phyloP scores from a whole-genome alignment of 2,329 filamentous ascomycete species.

The Exophiala oligosperma region DNA sequence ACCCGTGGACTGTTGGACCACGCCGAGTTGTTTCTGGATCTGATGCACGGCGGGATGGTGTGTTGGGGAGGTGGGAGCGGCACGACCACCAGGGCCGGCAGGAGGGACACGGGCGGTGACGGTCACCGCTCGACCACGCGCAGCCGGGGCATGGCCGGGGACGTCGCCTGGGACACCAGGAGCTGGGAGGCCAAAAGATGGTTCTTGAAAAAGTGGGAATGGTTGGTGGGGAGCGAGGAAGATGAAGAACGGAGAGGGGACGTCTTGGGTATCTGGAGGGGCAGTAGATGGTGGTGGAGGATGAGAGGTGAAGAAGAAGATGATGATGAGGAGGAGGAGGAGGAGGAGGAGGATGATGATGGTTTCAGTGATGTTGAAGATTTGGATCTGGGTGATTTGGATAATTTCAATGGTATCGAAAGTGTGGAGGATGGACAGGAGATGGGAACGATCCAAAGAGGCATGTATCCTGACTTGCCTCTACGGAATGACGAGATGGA shows the following conservation, averaged over 20 bases:
- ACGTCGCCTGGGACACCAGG: conserved; percentile 46
- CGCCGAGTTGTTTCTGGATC: conserved; percentile 39
- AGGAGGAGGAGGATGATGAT: neutral
- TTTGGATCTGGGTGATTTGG: neutral
- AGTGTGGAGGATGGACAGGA: too few species aligned
- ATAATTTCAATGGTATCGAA: too few species aligned
- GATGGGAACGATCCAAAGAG: too few species aligned
- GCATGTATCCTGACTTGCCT: too few species aligned
- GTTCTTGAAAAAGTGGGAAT: conserved; percentile 47
- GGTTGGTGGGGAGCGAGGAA: conserved; percentile 26
- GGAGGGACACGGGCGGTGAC: neutral
- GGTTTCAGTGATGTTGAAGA: neutral
- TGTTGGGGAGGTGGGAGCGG: conserved; percentile 37
- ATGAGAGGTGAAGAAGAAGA: conserved; percentile 20
- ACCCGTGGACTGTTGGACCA: conserved; percentile 35
- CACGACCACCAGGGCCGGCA: neutral
- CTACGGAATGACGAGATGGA: too few species aligned
- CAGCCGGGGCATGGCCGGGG: conserved; percentile 26
- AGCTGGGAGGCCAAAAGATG: conserved; percentile 48
- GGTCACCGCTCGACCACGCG: too few species aligned
- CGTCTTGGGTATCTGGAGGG: conserved; percentile 20
- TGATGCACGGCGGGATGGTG: conserved; percentile 38
- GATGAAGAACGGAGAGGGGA: conserved; percentile 25
- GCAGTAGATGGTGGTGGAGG: conserved; percentile 24
- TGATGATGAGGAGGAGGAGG: conserved; percentile 7